Evolutionary conservation across 2,329 filamentous ascomycete genomes (phyloP).

Genomic region (Trichoderma polysporum): DNA sequence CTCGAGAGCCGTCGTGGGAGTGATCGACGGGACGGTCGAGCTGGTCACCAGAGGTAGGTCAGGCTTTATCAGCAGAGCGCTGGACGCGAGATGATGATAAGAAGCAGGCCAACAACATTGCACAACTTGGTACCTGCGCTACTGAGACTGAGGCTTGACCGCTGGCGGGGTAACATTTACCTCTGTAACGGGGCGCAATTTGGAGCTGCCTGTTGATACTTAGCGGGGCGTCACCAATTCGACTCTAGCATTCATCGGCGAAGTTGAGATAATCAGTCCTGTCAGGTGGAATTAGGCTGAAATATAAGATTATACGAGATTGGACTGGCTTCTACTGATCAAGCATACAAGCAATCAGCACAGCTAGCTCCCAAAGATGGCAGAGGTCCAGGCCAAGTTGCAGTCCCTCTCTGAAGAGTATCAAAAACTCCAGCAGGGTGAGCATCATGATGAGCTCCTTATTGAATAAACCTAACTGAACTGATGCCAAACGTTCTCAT

Average conservation of each 20-base stretch:
- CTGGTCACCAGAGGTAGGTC: background rate
- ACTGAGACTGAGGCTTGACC: conserved; percentile 1
- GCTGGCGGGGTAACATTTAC: conserved; percentile 24
- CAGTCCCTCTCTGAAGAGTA: conserved; percentile 86
- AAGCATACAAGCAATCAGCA: background rate
- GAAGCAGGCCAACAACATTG: background rate
- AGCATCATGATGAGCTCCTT: conserved; percentile 22
- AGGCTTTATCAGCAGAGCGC: conserved; percentile 1
- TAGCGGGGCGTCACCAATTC: conserved; percentile 19
- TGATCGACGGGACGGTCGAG: background rate
- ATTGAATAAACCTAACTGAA: background rate
- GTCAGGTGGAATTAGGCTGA: conserved; percentile 9
- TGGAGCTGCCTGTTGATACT: conserved; percentile 11
- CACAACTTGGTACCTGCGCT: conserved; percentile 15
- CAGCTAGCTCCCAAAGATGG: conserved; percentile 48
- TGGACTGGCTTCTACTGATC: background rate
- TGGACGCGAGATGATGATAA: conserved; percentile 6
- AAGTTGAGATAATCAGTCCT: background rate
- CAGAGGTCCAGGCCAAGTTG: conserved; percentile 71
- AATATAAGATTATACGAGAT: background rate
- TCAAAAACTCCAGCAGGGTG: conserved; percentile 81
- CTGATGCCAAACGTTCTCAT: background rate
- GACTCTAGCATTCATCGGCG: conserved; percentile 3
- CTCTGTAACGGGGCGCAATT: conserved; percentile 20
- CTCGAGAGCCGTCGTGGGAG: background rate